These are phyloP conservation scores for Nitzschia sp. DNA, from an alignment of 108 stramenopile genomes.

Conservation along the genomic window DNA sequence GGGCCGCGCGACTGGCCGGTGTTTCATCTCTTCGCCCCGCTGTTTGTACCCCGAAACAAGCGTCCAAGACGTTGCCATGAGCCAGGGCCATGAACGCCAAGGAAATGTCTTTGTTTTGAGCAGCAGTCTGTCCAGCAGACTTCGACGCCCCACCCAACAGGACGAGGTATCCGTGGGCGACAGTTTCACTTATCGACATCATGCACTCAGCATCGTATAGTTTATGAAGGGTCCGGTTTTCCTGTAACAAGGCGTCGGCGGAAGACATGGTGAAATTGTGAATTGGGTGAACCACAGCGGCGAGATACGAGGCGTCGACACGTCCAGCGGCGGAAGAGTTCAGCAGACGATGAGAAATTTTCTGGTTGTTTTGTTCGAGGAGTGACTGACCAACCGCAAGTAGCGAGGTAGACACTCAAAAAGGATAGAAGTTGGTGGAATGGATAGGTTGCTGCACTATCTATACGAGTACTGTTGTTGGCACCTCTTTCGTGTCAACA, in stretches of 20 bases:
- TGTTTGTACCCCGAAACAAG: conserved; percentile 50
- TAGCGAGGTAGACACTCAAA: too few species aligned
- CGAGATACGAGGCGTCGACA: conserved; percentile 5
- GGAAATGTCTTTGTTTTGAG: conserved; percentile 9
- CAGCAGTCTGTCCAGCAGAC: not conserved
- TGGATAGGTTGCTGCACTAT: too few species aligned
- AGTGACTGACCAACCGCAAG: too few species aligned
- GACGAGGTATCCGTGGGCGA: conserved; percentile 38
- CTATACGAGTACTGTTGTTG: too few species aligned
- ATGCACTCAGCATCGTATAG: conserved; percentile 44
- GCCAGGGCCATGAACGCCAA: conserved; percentile 54
- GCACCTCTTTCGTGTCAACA: too few species aligned
- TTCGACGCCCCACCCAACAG: conserved; percentile 23
- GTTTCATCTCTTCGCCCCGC: conserved; percentile 22
- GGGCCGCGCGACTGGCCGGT: conserved; percentile 16
- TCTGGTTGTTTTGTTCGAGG: not conserved
- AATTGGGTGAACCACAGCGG: conserved; percentile 7
- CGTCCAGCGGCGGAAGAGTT: not conserved
- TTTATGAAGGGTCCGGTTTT: conserved; percentile 12
- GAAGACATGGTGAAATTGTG: conserved; percentile 16
- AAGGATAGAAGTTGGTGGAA: too few species aligned
- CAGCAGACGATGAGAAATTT: not conserved
- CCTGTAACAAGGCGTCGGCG: conserved; percentile 17
- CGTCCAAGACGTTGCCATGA: conserved; percentile 67
- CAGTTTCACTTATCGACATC: conserved; percentile 22